These are phyloP conservation scores for Penicillium brevicompactum DNA, from an alignment of 2,329 filamentous ascomycete species.

Conservation along the genomic window DNA sequence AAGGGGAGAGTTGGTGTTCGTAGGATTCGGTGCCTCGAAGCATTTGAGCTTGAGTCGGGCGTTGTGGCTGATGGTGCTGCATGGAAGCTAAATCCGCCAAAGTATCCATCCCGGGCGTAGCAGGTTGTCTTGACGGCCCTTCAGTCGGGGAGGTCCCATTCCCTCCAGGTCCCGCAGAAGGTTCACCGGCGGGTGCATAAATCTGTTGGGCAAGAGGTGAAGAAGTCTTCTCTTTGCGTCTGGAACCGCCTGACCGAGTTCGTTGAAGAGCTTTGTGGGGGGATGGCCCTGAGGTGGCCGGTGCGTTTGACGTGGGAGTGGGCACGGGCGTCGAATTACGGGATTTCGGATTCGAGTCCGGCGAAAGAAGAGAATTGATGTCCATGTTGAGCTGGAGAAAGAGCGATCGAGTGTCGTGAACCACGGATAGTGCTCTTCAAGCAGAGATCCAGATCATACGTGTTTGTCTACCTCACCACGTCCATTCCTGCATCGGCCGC, in stretches of 20 bases:
- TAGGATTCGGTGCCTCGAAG: conserved; percentile 43
- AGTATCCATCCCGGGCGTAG: conserved; percentile 53
- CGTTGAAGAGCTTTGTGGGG: conserved; percentile 42
- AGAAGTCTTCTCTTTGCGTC: conserved; percentile 38
- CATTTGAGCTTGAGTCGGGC: conserved; percentile 39
- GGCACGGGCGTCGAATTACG: conserved; percentile 35
- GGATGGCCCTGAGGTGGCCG: conserved; percentile 29
- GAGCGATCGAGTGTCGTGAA: conserved; percentile 10
- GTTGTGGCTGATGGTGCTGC: conserved; percentile 49
- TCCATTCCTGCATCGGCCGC: conserved; percentile 38
- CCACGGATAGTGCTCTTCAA: conserved; percentile 24
- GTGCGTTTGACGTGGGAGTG: conserved; percentile 30
- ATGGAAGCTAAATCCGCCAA: conserved; percentile 51
- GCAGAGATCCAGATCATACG: conserved; percentile 31
- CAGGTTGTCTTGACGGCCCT: conserved; percentile 41
- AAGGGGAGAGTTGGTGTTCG: conserved; percentile 47
- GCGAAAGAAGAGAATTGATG: conserved; percentile 50
- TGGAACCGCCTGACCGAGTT: conserved; percentile 32
- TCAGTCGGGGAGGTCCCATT: conserved; percentile 41
- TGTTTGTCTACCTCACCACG: conserved; percentile 34
- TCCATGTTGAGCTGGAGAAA: conserved; percentile 39
- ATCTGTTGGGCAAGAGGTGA: conserved; percentile 49
- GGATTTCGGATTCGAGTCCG: conserved; percentile 44
- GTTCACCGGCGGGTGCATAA: conserved; percentile 40
- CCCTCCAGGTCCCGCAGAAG: conserved; percentile 36